Conservation (phyloP, 768 basidiomycete species). For the Calocybe indica region DNA sequence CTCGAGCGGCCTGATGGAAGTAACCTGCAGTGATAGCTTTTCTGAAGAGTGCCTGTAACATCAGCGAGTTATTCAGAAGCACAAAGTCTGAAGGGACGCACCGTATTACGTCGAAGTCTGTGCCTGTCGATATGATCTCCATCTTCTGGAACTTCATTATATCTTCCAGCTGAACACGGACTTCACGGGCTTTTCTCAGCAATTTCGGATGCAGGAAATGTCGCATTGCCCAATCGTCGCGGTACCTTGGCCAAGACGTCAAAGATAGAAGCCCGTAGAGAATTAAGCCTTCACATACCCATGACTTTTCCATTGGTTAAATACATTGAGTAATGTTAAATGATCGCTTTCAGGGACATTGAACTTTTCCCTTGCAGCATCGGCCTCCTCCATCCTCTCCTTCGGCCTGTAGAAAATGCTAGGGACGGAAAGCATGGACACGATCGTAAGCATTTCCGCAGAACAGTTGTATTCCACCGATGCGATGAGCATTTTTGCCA, state of each 20-base stretch:
- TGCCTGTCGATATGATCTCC: constrained; percentile 86
- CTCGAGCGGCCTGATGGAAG: constrained; percentile 97
- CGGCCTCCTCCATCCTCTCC: constrained; percentile 95
- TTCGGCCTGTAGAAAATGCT: constrained; percentile 97
- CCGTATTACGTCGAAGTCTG: constrained; percentile 88
- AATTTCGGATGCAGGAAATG: constrained; percentile 98
- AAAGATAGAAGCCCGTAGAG: constrained; percentile 2
- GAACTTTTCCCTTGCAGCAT: constrained; percentile 97
- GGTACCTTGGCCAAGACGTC: constrained; percentile 48
- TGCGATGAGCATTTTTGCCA: constrained; percentile 98
- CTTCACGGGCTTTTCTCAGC: constrained; percentile 91
- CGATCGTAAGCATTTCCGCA: constrained; percentile 94
- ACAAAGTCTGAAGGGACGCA: constrained; percentile 21
- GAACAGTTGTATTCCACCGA: constrained; percentile 93
- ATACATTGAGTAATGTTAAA: constrained; percentile 91
- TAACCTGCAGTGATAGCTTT: constrained; percentile 98
- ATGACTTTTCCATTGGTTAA: constrained; percentile 97
- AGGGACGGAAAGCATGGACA: constrained; percentile 97
- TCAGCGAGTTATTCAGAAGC: background rate
- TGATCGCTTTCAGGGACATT: constrained; percentile 99
- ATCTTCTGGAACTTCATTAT: constrained; percentile 99
- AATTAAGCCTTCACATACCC: constrained; percentile 45
- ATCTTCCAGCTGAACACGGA: constrained; percentile 92
- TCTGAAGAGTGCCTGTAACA: constrained; percentile 30
- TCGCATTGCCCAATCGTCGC: constrained; percentile 91